Base-by-base conservation (phyloP, 2,329 filamentous ascomycete species). In the Botrytis galanthina region DNA sequence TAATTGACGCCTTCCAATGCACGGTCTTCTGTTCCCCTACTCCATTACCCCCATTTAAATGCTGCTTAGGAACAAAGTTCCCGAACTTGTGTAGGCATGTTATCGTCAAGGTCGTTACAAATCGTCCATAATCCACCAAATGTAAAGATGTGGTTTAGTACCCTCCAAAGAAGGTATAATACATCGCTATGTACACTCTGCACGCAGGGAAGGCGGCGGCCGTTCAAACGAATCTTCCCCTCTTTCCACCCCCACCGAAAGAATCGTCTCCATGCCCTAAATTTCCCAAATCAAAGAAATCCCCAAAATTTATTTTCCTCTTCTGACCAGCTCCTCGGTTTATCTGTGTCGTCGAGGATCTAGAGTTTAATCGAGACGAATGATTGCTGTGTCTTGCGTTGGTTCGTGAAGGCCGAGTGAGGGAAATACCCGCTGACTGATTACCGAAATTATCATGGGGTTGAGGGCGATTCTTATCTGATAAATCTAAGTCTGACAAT, bases 201-300 rank as follows among this genome's bases (percentile, higher is more conserved):
- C 35, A 63, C 32, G 39, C 37, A 48, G 35, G 20, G 29, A 51
- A 42, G 44, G 26, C 12, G 18, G 32, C 61, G 37, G 32, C n/a
- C 35, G 42, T 69, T 81, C 76, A 81, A 63, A 77, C 75, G 76
- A 78, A 81, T 76, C 78, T 77, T 62, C 80, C 80, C 60, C 81
- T 78, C 76, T 82, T 82, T 63, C 80, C 80, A 71, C 80, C 80
- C 35, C 81, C 80, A 66, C 80, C 78, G 76, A 77, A 78, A n/a
- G 75, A 75, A 73, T 93, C 91, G 79, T 91, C 91, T 61, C 88
- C 88, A 74, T 87, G 85, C 46, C 87, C 87, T 69, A 92, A 81
- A 76, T 88, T 89, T 71, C 89, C 88, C 12, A 92, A 84, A 79
- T 93, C 92, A 80, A 94, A 94, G 71, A 94, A 90, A 79, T 95